Evolutionary conservation across 257 asterid species (phyloP).

Genomic region (Lycium barbarum): DNA sequence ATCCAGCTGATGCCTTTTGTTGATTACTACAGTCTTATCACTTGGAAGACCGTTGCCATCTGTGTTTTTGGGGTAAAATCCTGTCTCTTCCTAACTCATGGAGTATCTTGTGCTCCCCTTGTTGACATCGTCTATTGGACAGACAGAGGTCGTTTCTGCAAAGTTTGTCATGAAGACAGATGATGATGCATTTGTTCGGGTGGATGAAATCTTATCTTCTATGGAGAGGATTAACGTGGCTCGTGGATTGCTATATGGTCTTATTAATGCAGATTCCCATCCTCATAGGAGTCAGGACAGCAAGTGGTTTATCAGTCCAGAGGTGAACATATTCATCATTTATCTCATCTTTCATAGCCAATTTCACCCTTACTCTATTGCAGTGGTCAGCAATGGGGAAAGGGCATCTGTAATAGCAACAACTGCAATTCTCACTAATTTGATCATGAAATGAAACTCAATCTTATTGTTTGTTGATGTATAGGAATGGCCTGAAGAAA

Average conservation of each 20-base stretch:
- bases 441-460: background rate
- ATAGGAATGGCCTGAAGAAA: slow-evolving; percentile 89
- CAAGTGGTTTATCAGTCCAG: slow-evolving; percentile 98
- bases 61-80: slow-evolving; percentile 88
- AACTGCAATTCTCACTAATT: background rate
- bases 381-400: background rate
- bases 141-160: slow-evolving; percentile 85
- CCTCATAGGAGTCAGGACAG: slow-evolving; percentile 85
- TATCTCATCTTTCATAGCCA: background rate
- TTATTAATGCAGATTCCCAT: slow-evolving; percentile 77
- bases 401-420: background rate
- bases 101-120: slow-evolving; percentile 39
- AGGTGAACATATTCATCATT: slow-evolving; percentile 55
- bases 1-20: slow-evolving; percentile 96
- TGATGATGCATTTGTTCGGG: slow-evolving; percentile 96
- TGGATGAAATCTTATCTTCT: slow-evolving; percentile 84
- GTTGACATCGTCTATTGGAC: slow-evolving; percentile 59
- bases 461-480: slow-evolving; percentile 36
- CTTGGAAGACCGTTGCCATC: slow-evolving; percentile 94
- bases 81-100: slow-evolving; percentile 47
- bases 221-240: slow-evolving; percentile 54
- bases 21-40: slow-evolving; percentile 88
- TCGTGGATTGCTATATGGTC: slow-evolving; percentile 90
- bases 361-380: background rate
- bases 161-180: slow-evolving; percentile 97